phyloP scores from a whole-genome alignment of 768 basidiomycete species.

The Auriscalpium microsporum region DNA sequence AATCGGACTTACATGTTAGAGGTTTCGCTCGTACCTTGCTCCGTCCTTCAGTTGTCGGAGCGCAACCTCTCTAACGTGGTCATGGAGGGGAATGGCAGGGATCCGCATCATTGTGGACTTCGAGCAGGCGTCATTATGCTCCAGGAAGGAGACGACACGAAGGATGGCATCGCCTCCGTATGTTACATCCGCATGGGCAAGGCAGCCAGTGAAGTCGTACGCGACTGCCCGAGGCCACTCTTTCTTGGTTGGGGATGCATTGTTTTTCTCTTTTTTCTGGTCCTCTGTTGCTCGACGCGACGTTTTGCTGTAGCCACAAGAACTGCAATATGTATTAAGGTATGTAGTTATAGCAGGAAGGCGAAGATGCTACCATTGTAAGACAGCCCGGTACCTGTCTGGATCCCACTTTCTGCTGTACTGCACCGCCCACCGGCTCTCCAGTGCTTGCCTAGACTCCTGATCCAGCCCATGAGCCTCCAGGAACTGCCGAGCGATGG shows the following conservation, averaged over 20 bases:
- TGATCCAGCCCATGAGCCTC: no score
- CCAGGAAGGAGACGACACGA: slow-evolving; percentile 19
- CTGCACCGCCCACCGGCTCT: no score
- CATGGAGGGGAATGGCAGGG: slow-evolving; percentile 26
- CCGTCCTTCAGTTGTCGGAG: slow-evolving; percentile 10
- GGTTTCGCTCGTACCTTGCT: neutral
- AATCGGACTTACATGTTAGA: neutral
- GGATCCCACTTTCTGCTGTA: no score
- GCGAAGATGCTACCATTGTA: no score
- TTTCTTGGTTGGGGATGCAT: neutral
- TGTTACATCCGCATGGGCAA: slow-evolving; percentile 28
- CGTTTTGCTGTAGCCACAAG: neutral
- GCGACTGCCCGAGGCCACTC: slow-evolving; percentile 1
- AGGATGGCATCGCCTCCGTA: slow-evolving; percentile 10
- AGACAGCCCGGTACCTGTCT: no score
- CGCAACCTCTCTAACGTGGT: slow-evolving; percentile 21
- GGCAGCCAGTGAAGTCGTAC: slow-evolving; percentile 24
- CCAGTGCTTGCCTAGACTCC: no score
- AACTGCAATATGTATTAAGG: neutral
- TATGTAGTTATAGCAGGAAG: no score
- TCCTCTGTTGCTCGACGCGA: neutral
- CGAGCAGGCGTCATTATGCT: slow-evolving; percentile 23
- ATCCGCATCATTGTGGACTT: slow-evolving; percentile 11
- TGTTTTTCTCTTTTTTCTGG: neutral
- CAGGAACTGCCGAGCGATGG: no score